Evolutionary conservation across 805 yeast genomes (phyloP), one percentile per base, ranked within the genome.

Genomic region (Yamadazyma scolyti): DNA sequence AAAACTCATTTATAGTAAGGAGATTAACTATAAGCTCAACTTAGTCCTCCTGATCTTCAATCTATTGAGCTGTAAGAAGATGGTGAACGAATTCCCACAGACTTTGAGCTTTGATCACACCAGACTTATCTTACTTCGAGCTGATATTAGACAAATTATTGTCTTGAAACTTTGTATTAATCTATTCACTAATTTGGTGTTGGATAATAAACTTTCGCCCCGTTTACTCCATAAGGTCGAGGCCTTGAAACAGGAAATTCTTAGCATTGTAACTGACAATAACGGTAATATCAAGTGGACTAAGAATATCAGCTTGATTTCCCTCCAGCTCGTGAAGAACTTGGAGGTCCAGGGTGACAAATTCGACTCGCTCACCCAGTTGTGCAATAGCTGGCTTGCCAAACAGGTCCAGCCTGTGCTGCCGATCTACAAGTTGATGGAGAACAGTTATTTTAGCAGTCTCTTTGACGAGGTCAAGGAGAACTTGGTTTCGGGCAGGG

Each of bases 221-320:
- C 65, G 64, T 28, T 54, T 66, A 24, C 50, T 71, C 34, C 54
- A 61, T 31, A 63, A 56, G 29, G 65, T 86, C 33, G n/a, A n/a
- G n/a, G n/a, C n/a, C n/a, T n/a, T n/a, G n/a, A 86, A 82, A 54
- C 77, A 68, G 30, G 90, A 85, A 47, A 74, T 87, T 24, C 60
- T 83, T 32, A 82, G 89, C 19, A 82, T 86, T 27, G 86, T 86
- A 11, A 76, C 87, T 20, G 95, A 86, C 56, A 86, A 82, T 37
- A 82, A 80, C 47, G 95, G 95, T 2, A 84, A 83, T 52, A 77
- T 85, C 36, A 85, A 88, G 61, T 86, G 96, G 96, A 86, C 96
- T 1, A 75, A 85, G 49, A 86, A 86, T 54, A 74, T 85, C 16
- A 72, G 77, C 41, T 68, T 82, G 10, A 75, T 87, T 40, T 74